A percentile compares a stretch with the other conserved stretches of the same genome.
Conservation (phyloP, 768 basidiomycete genomes). For the Mycena indigotica region DNA sequence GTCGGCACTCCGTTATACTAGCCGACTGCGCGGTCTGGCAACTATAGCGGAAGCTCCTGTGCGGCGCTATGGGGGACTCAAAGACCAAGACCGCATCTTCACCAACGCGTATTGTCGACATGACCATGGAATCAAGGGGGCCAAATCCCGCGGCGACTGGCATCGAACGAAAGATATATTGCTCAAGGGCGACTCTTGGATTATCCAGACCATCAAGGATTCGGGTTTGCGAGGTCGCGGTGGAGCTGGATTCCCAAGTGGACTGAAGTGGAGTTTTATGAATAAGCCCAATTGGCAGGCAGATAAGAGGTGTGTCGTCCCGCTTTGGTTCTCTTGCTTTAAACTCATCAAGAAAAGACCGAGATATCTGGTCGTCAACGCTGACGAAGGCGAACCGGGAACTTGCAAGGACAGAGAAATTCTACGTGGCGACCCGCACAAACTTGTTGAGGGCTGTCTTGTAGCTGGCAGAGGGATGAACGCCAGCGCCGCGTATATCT, state of each 20-base stretch:
- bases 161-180: conserved; percentile 97
- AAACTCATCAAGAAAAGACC: conserved; percentile 52
- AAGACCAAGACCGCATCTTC: conserved; percentile 93
- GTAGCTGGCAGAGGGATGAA: conserved; percentile 98
- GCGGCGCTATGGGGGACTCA: conserved; percentile 88
- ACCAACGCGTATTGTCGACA: conserved; percentile 87
- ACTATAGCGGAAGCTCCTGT: conserved; percentile 86
- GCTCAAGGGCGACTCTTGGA: conserved; percentile 94
- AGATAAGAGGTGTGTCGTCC: conserved; percentile 66
- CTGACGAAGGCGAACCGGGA: conserved; percentile 97
- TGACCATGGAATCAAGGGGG: conserved; percentile 93
- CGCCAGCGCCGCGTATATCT: conserved; percentile 98
- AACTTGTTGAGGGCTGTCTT: conserved; percentile 95
- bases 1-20: too few species aligned
- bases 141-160: conserved; percentile 94
- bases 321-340: background rate
- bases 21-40: conserved; percentile 52
- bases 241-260: conserved; percentile 95
- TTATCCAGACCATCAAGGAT: conserved; percentile 94
- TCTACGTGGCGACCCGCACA: conserved; percentile 96
- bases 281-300: conserved; percentile 99
- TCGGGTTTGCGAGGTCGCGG: conserved; percentile 95
- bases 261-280: conserved; percentile 98
- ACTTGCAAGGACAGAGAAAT: conserved; percentile 99
- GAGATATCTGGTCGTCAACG: conserved; percentile 95